Percentiles rank a stretch among this genome's conserved stretches.
These are phyloP conservation scores for Suillus discolor DNA, from an alignment of 768 basidiomycete species.

Conservation along the genomic window DNA sequence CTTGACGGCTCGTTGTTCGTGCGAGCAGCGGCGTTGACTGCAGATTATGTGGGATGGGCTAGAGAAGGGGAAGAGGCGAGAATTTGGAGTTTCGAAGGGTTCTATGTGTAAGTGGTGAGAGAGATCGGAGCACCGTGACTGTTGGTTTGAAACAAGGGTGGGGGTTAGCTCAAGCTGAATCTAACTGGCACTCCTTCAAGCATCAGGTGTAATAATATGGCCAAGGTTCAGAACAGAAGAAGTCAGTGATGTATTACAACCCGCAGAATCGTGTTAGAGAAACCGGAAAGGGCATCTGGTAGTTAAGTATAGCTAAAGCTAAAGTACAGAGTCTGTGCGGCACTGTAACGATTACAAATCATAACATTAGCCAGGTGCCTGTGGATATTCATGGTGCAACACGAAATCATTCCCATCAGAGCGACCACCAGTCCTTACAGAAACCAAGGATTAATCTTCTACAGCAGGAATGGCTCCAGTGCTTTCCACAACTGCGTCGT, in stretches of 20 bases:
- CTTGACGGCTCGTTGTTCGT: conserved; percentile 42
- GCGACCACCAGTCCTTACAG: background rate
- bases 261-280: background rate
- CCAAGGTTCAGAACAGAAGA: background rate
- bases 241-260: background rate
- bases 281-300: background rate
- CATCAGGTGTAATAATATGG: background rate
- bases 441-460: background rate
- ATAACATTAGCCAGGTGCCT: background rate
- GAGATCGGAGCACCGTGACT: background rate
- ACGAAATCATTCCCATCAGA: background rate
- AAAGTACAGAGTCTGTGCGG: background rate
- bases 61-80: conserved; percentile 27
- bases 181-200: background rate
- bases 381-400: background rate
- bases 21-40: conserved; percentile 32
- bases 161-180: background rate
- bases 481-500: background rate
- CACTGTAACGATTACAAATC: background rate
- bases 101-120: conserved; percentile 15
- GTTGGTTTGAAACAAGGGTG: background rate
- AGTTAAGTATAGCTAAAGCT: background rate
- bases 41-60: conserved; percentile 22
- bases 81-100: conserved; percentile 31
- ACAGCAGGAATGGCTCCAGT: background rate